Evolutionary conservation across 768 basidiomycete genomes (phyloP), one percentile per base, ranked within the genome.

Genomic region (Naganishia kalamii): DNA sequence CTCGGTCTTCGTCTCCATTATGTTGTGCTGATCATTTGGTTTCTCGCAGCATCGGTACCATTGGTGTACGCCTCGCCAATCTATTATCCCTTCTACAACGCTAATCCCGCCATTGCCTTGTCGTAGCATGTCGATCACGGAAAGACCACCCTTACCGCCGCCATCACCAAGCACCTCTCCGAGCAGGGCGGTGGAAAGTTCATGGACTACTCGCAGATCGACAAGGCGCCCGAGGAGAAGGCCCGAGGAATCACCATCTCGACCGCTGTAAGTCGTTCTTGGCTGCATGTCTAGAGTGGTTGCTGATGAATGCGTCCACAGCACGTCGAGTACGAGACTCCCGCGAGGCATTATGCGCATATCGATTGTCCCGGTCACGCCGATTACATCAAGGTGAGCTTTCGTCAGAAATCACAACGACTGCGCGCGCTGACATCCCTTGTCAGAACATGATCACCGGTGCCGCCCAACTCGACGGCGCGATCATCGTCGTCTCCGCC

Each of bases 221-320:
- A 99, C 88, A 97, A 90, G 83, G 96, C 96, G 10, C 96, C 96
- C 2, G 96, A 99, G 80, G 96, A 99, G 82, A 94, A 92, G 80
- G 94, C 94, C 67, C 90, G 96, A 78, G 96, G 96, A 80, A 99
- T 99, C 80, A 99, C 96, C 68, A 99, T 99, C 80, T 92, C 94
- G 80, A 94, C 96, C 23, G 86, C 96, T 49, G 76, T 77, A 54
- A 65, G 76, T 72, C 19, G 11, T 0, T 64, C 12, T n/a, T 48
- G 7, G 0, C 44, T 46, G 12, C 40, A n/a, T 35, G 30, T 4
- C 33, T 25, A n/a, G 25, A 43, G n/a, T 57, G 44, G 10, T 46
- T 5, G 12, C 15, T 44, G n/a, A 49, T 13, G 29, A 5, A 19
- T 23, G 1, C 10, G 17, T n/a, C 11, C 6, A 2, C 65, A 77